Percentiles rank a stretch among this genome's conserved stretches.
Evolutionary conservation across 1,284 basidiomycete genomes (phyloP).

Genomic region (Afroboletus lepidellus): DNA sequence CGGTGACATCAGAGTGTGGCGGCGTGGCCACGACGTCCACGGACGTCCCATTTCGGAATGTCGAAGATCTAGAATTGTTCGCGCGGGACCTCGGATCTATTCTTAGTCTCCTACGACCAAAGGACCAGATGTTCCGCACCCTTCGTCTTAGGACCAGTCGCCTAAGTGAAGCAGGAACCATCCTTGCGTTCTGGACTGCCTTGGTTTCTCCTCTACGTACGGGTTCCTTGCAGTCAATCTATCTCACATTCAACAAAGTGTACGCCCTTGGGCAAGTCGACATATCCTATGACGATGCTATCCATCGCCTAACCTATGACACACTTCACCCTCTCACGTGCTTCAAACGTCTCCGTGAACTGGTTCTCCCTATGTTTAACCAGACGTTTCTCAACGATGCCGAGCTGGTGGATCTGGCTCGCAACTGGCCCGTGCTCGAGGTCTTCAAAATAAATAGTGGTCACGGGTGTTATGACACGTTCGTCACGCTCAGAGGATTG

Average conservation of each 20-base stretch:
- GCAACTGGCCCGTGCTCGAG: not conserved
- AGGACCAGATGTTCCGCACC: not conserved
- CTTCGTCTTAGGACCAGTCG: not conserved
- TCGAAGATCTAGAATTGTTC: not conserved
- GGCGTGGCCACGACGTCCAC: not conserved
- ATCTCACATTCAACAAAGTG: not conserved
- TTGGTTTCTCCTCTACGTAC: not conserved
- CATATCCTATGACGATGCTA: not conserved
- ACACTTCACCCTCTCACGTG: not conserved
- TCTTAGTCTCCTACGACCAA: not conserved
- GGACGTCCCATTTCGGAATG: not conserved
- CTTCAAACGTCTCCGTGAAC: not conserved
- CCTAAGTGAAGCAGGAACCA: not conserved
- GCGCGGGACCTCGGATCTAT: not conserved
- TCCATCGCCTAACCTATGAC: not conserved
- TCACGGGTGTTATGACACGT: not conserved
- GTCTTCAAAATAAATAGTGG: not conserved
- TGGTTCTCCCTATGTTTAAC: not conserved
- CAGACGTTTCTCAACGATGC: not conserved
- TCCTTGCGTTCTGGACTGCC: not conserved
- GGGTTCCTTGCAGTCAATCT: not conserved
- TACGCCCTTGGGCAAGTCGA: not conserved
- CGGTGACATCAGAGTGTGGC: not conserved
- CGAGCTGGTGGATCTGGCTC: not conserved
- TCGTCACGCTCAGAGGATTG: constrained; percentile 1